Evolutionary conservation across 352 stramenopile species (phyloP), one percentile per base, ranked within the genome.

Genomic region (Pythium aquatile): DNA sequence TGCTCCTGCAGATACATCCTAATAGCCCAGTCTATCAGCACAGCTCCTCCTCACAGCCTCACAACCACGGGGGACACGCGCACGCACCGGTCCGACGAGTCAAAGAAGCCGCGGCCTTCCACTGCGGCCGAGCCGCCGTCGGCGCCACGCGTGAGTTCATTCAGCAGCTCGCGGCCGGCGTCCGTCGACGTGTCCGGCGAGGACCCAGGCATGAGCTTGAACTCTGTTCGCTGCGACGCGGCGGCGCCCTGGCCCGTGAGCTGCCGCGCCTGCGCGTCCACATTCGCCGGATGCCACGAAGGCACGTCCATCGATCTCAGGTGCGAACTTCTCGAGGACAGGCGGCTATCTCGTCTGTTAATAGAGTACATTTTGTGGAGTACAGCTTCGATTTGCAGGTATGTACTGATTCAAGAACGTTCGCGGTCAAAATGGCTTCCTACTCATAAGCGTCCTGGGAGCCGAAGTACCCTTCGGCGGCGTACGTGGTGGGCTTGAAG

Each of bases 271-370:
- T 69, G 68, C 64, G 76, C 48, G 60, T 89, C 79, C 58, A 81
- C 69, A 64, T 91, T 93, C 13, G 83, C 83, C 1, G 83, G 83
- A 42, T 92, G 81, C 81, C 83, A 92, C 30, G 78, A 78, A 16
- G 83, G 83, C 29, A 90, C 81, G 55, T 92, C 81, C 83, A 92
- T 92, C 11, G 0, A 20, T 55, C 13, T 39, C 32, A 8, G 42
- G 29, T 26, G 24, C 24, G 13, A 30, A 24, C 10, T 40, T 40
- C 2, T 40, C 1, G 8, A 40, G 7, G 14, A 10, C 35, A 40
- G 10, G 35, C 7, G 20, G 20, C 20, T 24, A 40, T 16, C 7
- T 40, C 10, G 35, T 40, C 35, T 24, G 14, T 10, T 47, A 47
- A 47, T 47, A 20, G 1, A 47, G 39, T 47, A 47, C 8, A 47